Base-by-base conservation (phyloP, 2,329 filamentous ascomycete species). In the Trichothecium roseum region DNA sequence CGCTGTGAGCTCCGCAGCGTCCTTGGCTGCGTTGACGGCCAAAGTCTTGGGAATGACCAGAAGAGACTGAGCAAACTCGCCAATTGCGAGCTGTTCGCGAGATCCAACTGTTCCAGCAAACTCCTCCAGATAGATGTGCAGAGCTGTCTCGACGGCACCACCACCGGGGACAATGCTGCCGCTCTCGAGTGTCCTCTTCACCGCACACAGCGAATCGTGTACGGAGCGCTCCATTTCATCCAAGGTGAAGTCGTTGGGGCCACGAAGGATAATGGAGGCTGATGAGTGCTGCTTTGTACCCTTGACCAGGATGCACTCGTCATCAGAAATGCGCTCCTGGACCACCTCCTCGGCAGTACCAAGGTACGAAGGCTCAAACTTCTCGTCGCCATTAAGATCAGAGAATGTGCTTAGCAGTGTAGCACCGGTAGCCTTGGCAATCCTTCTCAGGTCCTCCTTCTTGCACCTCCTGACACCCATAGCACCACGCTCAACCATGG, bases 141-240 rank as follows among this genome's bases (percentile, higher is more conserved):
- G 75, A 33, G 91, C 91, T n/a, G 91, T 96, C 69, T 98, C 91
- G 16, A 95, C 89, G 30, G 91, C 91, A 55, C 89, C 91, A 46
- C 91, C 91, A 46, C 91, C 91, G 13, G 91, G 91, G 28, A 98
- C 91, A 46, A 98, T 93, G 63, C 84, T 88, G 52, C 91, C 91
- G 54, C 86, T 94, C 67, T 98, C 91, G 7, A 98, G 72, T 3
- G 91, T 95, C 49, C 91, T 79, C 78, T 98, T 98, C 45, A 98
- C 88, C 32, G 91, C 91, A 47, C 85, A 95, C 32, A 98, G 72
- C 12, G 89, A 94, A 63, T 98, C 91, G 66, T 98, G 91, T 14
- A 98, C 79, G 2, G 91, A 96, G 45, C 91, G 84, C 72, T 98
- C 91, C 89, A 96, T 98, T 72, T 98, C 91, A 54, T 98, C 91